Evolutionary conservation across 768 basidiomycete genomes (phyloP).

Genomic region (Cystofilobasidium ferigula): DNA sequence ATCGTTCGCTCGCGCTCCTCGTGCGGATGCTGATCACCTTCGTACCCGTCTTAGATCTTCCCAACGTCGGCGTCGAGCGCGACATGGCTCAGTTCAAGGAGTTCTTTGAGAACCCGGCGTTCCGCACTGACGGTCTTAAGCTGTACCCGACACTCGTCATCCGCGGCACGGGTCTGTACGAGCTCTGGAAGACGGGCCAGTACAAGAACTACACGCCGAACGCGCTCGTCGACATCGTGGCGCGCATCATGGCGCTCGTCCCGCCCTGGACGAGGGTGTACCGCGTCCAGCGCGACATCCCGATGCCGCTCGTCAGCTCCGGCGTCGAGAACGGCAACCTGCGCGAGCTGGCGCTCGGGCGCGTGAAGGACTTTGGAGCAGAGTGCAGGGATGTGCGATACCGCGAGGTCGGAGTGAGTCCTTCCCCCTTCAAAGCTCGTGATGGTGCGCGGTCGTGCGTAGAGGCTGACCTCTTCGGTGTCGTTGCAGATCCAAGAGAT

Average conservation of each 20-base stretch:
- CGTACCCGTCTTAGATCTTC: conserved; percentile 62
- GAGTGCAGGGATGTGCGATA: conserved; percentile 95
- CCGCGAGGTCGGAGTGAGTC: conserved; percentile 87
- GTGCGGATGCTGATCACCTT: background rate
- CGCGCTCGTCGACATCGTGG: conserved; percentile 92
- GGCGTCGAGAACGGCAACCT: conserved; percentile 98
- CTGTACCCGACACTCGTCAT: conserved; percentile 98
- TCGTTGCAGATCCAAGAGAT: conserved; percentile 80
- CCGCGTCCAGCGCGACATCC: conserved; percentile 96
- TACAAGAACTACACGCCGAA: conserved; percentile 99
- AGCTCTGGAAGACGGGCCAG: conserved; percentile 89
- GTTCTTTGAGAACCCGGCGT: conserved; percentile 97
- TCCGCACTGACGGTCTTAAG: conserved; percentile 92
- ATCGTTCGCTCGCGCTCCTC: background rate
- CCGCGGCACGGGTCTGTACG: conserved; percentile 88
- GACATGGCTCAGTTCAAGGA: conserved; percentile 99
- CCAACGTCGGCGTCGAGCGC: conserved; percentile 92
- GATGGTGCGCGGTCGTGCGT: background rate
- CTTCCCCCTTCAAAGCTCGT: background rate
- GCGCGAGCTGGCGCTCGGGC: conserved; percentile 84
- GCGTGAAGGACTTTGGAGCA: conserved; percentile 98
- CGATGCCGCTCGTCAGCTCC: conserved; percentile 86
- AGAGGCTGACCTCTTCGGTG: conserved; percentile 5
- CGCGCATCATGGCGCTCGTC: conserved; percentile 85
- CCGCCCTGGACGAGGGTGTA: conserved; percentile 99